Conservation (phyloP, 768 basidiomycete species). For the Chlorophyllum brunneum region DNA sequence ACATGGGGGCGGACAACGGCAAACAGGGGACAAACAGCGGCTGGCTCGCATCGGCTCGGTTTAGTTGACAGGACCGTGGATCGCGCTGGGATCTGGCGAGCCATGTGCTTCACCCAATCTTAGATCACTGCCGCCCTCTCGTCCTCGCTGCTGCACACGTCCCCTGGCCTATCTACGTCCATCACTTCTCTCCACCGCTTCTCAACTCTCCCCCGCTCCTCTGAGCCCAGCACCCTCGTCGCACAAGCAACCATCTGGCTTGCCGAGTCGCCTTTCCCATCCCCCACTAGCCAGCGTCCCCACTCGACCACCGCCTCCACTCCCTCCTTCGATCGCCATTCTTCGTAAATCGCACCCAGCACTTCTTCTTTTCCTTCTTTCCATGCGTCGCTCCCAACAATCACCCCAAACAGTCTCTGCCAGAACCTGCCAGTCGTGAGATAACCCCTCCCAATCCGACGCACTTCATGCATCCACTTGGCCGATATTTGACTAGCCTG, state of each 20-base stretch:
- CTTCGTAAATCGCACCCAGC: constrained; percentile 33
- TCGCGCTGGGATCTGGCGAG: constrained; percentile 3
- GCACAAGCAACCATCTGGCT: constrained; percentile 31
- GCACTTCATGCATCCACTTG: constrained; percentile 28
- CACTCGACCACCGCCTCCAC: constrained; percentile 38
- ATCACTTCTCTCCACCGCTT: constrained; percentile 27
- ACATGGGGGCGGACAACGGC: no score
- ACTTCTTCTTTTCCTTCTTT: constrained; percentile 22
- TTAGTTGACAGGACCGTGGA: background rate
- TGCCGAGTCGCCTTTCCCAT: constrained; percentile 38
- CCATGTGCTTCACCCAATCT: constrained; percentile 13
- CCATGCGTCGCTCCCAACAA: constrained; percentile 20
- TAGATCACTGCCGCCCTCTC: constrained; percentile 5
- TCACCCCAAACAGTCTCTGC: constrained; percentile 35
- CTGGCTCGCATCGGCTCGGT: background rate
- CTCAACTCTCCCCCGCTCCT: constrained; percentile 30
- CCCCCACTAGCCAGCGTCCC: constrained; percentile 43
- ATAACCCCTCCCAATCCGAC: constrained; percentile 37
- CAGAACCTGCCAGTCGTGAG: constrained; percentile 41
- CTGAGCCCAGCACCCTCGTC: constrained; percentile 21
- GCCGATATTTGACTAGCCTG: constrained; percentile 19
- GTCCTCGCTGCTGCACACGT: background rate
- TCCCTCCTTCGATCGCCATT: constrained; percentile 37
- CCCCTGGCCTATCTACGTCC: background rate
- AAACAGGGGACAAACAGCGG: background rate